Conservation (phyloP, 129 eudicot genomes). For the Flaveria ramosissima region DNA sequence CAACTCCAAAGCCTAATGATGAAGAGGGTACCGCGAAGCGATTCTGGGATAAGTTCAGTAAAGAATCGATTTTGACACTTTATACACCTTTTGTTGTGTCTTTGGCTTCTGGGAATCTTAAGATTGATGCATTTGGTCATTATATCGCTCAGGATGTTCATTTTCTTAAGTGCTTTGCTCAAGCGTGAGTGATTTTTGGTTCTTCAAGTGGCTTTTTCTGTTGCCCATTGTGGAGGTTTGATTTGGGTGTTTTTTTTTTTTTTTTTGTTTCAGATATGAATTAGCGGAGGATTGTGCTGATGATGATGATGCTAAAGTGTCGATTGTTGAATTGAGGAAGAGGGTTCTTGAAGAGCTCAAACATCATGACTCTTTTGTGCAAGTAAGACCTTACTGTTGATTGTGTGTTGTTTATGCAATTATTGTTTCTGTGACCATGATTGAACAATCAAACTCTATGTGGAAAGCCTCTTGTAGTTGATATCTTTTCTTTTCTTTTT, state of each 20-base stretch:
- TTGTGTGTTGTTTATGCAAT: constrained; percentile 7
- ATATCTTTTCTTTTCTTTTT: too few species aligned
- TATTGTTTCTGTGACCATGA: neutral
- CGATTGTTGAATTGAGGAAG: constrained; percentile 54
- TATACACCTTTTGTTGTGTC: constrained; percentile 71
- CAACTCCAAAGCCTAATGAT: constrained; percentile 47
- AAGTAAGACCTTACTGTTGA: constrained; percentile 43
- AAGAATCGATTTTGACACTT: constrained; percentile 56
- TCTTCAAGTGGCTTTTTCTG: too few species aligned
- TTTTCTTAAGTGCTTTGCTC: constrained; percentile 74
- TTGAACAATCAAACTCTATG: neutral
- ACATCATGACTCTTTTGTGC: constrained; percentile 64
- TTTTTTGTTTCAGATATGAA: constrained; percentile 61
- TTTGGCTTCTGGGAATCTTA: constrained; percentile 80
- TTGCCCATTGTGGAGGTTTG: neutral
- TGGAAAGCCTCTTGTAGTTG: neutral
- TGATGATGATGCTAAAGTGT: constrained; percentile 85
- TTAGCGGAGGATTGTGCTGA: constrained; percentile 86
- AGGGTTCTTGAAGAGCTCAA: constrained; percentile 64
- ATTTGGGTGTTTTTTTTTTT: neutral
- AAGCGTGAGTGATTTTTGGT: constrained; percentile 57
- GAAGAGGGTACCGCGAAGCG: constrained; percentile 62
- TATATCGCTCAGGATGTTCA: constrained; percentile 75
- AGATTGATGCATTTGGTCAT: constrained; percentile 58
- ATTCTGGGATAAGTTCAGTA: constrained; percentile 60